Percentiles rank a stretch among this genome's conserved stretches.
Evolutionary conservation across 2,329 filamentous ascomycete genomes (phyloP).

Genomic region (Sporothrix inflata): DNA sequence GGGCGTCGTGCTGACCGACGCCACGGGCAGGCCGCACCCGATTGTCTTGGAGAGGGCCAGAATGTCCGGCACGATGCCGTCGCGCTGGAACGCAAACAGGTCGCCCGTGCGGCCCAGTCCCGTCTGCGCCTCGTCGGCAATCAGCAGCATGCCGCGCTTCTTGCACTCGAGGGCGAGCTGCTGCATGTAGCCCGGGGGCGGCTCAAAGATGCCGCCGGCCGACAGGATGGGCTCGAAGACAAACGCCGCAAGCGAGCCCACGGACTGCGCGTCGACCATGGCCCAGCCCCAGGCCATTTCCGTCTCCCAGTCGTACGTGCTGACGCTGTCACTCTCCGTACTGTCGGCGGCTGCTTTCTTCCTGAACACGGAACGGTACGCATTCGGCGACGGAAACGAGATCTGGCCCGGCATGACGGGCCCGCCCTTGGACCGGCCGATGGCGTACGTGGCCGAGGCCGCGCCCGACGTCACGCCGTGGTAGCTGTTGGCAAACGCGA

Average conservation of each 20-base stretch:
- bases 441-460: conserved; percentile 55
- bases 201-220: conserved; percentile 58
- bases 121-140: conserved; percentile 64
- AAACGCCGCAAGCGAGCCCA: conserved; percentile 64
- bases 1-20: not conserved
- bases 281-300: conserved; percentile 66
- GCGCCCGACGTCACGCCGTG: conserved; percentile 63
- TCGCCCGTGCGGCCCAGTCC: conserved; percentile 58
- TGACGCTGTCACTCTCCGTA: conserved; percentile 46
- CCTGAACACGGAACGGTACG: not conserved
- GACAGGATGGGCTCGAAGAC: conserved; percentile 65
- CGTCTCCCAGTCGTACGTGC: conserved; percentile 66
- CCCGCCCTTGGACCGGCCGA: not conserved
- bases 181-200: conserved; percentile 59
- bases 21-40: not conserved
- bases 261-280: conserved; percentile 61
- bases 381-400: not conserved
- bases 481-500: conserved; percentile 61
- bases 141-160: conserved; percentile 59
- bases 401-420: conserved; percentile 2
- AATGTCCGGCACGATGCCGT: conserved; percentile 44
- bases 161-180: conserved; percentile 56
- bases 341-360: conserved; percentile 41
- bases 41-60: not conserved
- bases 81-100: conserved; percentile 60